These are phyloP conservation scores for Geum urbanum DNA, from an alignment of 306 rosid species.

Conservation along the genomic window DNA sequence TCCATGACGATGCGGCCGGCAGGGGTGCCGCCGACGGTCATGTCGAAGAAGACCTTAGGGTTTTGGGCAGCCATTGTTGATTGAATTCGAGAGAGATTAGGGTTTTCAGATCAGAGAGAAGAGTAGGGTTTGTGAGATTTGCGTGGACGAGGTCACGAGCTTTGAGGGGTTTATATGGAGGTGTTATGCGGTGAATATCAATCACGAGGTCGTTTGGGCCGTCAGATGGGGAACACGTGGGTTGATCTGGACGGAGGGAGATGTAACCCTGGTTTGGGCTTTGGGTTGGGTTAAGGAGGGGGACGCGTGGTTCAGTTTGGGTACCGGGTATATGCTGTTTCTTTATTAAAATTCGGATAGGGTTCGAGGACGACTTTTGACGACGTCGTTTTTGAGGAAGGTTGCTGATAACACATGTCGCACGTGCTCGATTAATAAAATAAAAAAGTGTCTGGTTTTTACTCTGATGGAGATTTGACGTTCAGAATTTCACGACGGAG, in stretches of 20 bases:
- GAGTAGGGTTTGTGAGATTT: constrained; percentile 1
- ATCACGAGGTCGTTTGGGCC: constrained; percentile 18
- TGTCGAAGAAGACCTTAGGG: constrained; percentile 79
- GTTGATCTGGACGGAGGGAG: neutral
- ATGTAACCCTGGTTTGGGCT: constrained; percentile 44
- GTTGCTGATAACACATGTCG: neutral
- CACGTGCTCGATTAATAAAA: neutral
- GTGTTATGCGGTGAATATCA: constrained; percentile 9
- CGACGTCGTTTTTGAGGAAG: constrained; percentile 38
- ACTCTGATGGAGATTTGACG: neutral
- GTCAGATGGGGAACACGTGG: constrained; percentile 54
- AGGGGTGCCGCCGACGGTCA: constrained; percentile 54
- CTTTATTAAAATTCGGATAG: constrained; percentile 7
- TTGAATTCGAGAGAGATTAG: neutral
- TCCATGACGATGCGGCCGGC: constrained; percentile 77
- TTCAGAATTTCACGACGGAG: no score
- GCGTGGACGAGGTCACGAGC: constrained; percentile 8
- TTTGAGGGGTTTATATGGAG: constrained; percentile 18
- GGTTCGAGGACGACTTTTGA: constrained; percentile 15
- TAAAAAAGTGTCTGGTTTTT: no score
- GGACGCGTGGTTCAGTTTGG: constrained; percentile 24
- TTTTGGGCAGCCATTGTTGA: constrained; percentile 36
- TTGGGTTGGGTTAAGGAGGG: constrained; percentile 37
- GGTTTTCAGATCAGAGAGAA: neutral
- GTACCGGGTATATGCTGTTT: constrained; percentile 32